These are phyloP conservation scores for Beauveria varroae DNA, from an alignment of 2,329 filamentous ascomycete species.

Conservation along the genomic window DNA sequence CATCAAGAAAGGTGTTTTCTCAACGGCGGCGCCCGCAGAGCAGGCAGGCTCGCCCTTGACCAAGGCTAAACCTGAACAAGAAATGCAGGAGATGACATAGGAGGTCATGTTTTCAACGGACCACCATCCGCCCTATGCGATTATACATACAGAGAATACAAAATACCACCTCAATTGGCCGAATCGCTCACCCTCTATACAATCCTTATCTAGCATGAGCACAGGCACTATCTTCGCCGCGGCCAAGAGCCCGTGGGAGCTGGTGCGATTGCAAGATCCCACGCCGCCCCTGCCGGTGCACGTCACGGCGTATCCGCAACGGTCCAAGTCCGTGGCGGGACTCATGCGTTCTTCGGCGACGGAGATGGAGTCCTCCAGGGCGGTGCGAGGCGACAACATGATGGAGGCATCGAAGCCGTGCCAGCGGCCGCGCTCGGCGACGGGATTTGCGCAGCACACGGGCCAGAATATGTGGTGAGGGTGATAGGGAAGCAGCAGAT, in stretches of 20 bases:
- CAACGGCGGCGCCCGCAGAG: constrained; percentile 21
- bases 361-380: neutral
- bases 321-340: neutral
- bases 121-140: constrained; percentile 24
- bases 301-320: neutral
- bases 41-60: constrained; percentile 18
- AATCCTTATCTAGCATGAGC: neutral
- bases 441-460: neutral
- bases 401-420: neutral
- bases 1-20: constrained; percentile 39
- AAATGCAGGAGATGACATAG: constrained; percentile 41
- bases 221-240: constrained; percentile 9
- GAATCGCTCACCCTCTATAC: neutral
- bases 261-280: constrained; percentile 13
- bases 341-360: neutral
- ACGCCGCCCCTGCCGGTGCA: neutral
- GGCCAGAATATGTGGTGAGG: constrained; percentile 3
- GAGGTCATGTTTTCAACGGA: constrained; percentile 29
- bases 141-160: constrained; percentile 24
- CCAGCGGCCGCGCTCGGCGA: constrained; percentile 2
- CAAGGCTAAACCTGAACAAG: constrained; percentile 27
- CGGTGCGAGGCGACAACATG: neutral
- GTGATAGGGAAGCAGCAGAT: neutral
- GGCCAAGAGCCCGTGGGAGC: constrained; percentile 14
- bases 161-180: constrained; percentile 7